Evolutionary conservation across 1,284 basidiomycete genomes (phyloP).

Genomic region (Puccinia polysora): DNA sequence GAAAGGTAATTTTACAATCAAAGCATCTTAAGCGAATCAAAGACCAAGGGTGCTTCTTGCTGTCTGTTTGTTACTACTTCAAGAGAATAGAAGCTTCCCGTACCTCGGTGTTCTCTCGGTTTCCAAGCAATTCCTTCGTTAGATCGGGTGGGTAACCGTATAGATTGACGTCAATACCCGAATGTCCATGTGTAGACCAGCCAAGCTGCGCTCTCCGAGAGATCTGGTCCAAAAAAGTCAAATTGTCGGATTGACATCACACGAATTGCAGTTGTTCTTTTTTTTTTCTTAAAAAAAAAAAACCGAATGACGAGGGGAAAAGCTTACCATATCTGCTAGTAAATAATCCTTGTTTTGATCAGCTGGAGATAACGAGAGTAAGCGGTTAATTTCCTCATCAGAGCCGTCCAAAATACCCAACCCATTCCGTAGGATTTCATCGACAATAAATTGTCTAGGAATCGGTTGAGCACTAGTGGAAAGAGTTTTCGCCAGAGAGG

Average conservation of each 20-base stretch:
- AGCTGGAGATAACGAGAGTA: conserved; percentile 47
- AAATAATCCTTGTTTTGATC: conserved; percentile 44
- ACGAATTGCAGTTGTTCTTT: too few relatives aligned
- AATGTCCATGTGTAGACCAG: conserved; percentile 54
- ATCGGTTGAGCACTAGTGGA: conserved; percentile 43
- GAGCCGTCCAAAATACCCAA: conserved; percentile 50
- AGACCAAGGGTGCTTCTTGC: too few relatives aligned
- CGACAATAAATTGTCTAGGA: conserved; percentile 45
- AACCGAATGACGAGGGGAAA: too few relatives aligned
- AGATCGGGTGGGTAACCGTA: conserved; percentile 52
- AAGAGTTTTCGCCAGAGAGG: conserved; percentile 48
- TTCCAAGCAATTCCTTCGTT: conserved; percentile 50
- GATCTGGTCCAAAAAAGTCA: too few relatives aligned
- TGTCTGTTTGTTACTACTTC: too few relatives aligned
- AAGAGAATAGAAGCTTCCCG: conserved; percentile 41
- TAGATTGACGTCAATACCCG: conserved; percentile 55
- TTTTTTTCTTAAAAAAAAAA: too few relatives aligned
- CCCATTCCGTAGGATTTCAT: conserved; percentile 47
- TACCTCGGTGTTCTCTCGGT: conserved; percentile 54
- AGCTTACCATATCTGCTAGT: conserved; percentile 49
- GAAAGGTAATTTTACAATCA: too few relatives aligned
- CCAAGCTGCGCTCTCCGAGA: conserved; percentile 53
- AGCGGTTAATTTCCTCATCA: conserved; percentile 49
- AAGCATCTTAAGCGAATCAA: too few relatives aligned
- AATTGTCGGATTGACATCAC: too few relatives aligned